Evolutionary conservation across 192 early-diverging fungal species (phyloP).

Genomic region (Coemansia sp.): DNA sequence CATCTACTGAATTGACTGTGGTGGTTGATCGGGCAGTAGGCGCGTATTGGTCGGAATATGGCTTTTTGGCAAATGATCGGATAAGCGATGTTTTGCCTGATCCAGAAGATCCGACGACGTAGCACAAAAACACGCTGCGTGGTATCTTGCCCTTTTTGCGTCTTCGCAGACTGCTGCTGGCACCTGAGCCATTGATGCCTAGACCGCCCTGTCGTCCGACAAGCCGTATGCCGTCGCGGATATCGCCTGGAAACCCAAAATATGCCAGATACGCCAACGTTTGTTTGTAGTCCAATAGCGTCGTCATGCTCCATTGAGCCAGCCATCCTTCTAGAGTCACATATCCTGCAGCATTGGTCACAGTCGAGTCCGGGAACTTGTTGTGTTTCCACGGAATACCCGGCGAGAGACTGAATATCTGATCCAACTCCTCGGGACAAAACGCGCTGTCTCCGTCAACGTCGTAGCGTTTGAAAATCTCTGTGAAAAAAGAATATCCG

Average conservation of each 20-base stretch:
- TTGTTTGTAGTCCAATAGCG: conserved; percentile 84
- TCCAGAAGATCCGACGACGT: conserved; percentile 92
- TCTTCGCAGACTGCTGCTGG: conserved; percentile 67
- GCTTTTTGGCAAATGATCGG: conserved; percentile 82
- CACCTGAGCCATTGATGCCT: conserved; percentile 10
- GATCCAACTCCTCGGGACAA: conserved; percentile 77
- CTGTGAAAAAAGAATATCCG: conserved; percentile 94
- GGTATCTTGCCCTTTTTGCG: conserved; percentile 82
- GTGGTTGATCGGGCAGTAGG: conserved; percentile 76
- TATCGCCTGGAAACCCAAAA: conserved; percentile 92
- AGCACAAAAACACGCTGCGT: conserved; percentile 89
- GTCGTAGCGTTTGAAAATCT: conserved; percentile 92
- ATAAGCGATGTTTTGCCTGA: conserved; percentile 93
- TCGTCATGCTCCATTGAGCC: conserved; percentile 99
- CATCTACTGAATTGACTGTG: conserved; percentile 94
- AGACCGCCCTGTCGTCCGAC: conserved; percentile 22
- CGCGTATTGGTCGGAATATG: conserved; percentile 72
- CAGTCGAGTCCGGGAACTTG: conserved; percentile 86
- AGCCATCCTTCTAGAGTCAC: conserved; percentile 96
- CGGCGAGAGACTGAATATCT: conserved; percentile 86
- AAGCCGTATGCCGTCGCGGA: conserved; percentile 83
- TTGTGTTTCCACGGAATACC: conserved; percentile 92
- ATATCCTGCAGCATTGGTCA: conserved; percentile 84
- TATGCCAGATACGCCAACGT: conserved; percentile 95
- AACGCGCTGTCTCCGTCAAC: conserved; percentile 97